Evolutionary conservation across 345 rosid species (phyloP).

Genomic region (Excoecaria cochinchinensis): DNA sequence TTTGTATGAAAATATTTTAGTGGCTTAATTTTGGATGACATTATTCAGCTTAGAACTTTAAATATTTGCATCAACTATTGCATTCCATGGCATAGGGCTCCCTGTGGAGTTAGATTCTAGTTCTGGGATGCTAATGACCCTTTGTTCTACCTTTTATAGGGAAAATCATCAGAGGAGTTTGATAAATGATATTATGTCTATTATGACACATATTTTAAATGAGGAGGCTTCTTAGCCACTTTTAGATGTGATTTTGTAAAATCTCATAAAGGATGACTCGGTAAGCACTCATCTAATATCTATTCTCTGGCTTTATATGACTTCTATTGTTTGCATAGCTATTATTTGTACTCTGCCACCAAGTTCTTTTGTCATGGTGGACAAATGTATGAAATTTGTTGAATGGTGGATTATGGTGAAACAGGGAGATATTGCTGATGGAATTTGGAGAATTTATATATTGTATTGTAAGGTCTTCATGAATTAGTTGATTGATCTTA

Average conservation of each 20-base stretch:
- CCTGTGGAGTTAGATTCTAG: neutral
- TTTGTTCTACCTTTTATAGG: constrained; percentile 39
- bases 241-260: constrained; percentile 54
- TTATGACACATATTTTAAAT: constrained; percentile 56
- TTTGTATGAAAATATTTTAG: neutral
- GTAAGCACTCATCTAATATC: constrained; percentile 35
- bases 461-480: neutral
- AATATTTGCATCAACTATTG: neutral
- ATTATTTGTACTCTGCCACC: neutral
- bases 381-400: neutral
- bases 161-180: constrained; percentile 57
- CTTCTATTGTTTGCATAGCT: neutral
- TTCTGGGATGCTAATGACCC: neutral
- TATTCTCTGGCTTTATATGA: constrained; percentile 3
- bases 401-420: neutral
- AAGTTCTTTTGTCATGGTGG: neutral
- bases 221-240: constrained; percentile 69
- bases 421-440: neutral
- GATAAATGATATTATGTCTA: constrained; percentile 55
- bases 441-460: neutral
- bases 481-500: neutral
- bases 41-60: neutral
- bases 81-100: neutral
- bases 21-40: neutral
- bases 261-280: constrained; percentile 69